Evolutionary conservation across 164 flowering plant species (phyloP), one percentile per base, ranked within the genome.

Genomic region (Berberis thunbergii): DNA sequence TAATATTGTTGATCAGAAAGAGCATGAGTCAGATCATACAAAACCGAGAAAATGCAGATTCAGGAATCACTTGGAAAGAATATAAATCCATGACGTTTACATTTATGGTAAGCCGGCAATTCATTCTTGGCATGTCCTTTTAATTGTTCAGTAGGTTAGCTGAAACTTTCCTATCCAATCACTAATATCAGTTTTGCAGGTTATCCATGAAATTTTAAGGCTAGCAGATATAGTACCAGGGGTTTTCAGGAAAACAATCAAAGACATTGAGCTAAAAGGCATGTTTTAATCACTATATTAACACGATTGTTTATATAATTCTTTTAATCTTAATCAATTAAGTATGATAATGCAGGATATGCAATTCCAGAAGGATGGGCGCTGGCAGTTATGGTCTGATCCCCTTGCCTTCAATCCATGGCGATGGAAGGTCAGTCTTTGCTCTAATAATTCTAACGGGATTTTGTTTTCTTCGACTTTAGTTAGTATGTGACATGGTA

Each of bases 361-460:
- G 89, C 98, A 58, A 92, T 92, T 69, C 98, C 95, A 70, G 85
- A 83, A 60, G 95, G 93, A 50, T 89, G 96, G 98, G 89, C 85
- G 6, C 26, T 26, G 26, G 26, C 26, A 26, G 81, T 92, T 46
- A 87, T 89, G 93, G 91, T 85, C 39, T 86, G 96, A 92, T 70
- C 96, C 98, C 42, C 81, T 85, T 43, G 65, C 74, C 55, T 92
- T 92, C 75, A 89, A 92, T 75, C 98, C 98, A 63, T 61, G 77
- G 82, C 78, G 98, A 81, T 92, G 98, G 98, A 73, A 87, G 86
- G 98, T 87, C 60, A 49, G 80, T 64, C 12, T 1, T 57, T 26
- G 13, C 8, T 41, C 26, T n/a, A 50, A 46, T 62, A 6, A 44
- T 48, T 41, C 45, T 9, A 2, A 26, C 26, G 0, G 26, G 26